These are phyloP conservation scores for Cyberlindnera euphorbiiphila DNA, from an alignment of 805 yeast genomes.

Conservation along the genomic window DNA sequence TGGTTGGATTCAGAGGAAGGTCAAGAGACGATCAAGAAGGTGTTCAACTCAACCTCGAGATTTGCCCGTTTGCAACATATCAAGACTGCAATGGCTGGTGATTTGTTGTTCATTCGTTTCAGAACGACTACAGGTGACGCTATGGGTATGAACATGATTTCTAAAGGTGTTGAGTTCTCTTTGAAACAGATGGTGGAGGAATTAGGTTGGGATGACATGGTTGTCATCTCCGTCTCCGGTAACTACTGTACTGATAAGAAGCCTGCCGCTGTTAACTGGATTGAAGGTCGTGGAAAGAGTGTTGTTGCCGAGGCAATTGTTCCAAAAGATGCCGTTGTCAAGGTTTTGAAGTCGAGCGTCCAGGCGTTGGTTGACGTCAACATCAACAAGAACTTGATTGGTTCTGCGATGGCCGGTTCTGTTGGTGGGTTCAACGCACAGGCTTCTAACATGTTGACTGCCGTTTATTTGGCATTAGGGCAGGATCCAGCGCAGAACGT, in stretches of 20 bases:
- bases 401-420: slow-evolving; percentile 98
- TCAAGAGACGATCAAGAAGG: slow-evolving; percentile 71
- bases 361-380: slow-evolving; percentile 89
- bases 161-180: slow-evolving; percentile 93
- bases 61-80: slow-evolving; percentile 91
- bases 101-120: slow-evolving; percentile 81
- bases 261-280: slow-evolving; percentile 98
- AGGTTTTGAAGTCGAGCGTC: slow-evolving; percentile 87
- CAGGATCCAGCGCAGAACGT: slow-evolving; percentile 99
- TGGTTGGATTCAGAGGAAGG: slow-evolving; percentile 98
- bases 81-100: slow-evolving; percentile 94
- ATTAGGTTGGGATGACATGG: slow-evolving; percentile 94
- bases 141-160: slow-evolving; percentile 99
- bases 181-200: slow-evolving; percentile 80
- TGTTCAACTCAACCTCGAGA: slow-evolving; percentile 94
- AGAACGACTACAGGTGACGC: slow-evolving; percentile 99
- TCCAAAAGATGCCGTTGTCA: slow-evolving; percentile 74
- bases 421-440: slow-evolving; percentile 98
- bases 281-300: slow-evolving; percentile 98
- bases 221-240: slow-evolving; percentile 87
- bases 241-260: slow-evolving; percentile 97
- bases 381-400: slow-evolving; percentile 83
- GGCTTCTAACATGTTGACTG: slow-evolving; percentile 95
- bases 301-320: slow-evolving; percentile 94
- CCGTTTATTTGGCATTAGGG: slow-evolving; percentile 91